phyloP scores from a whole-genome alignment of 805 yeast species.

The Sugiyamaella americana region DNA sequence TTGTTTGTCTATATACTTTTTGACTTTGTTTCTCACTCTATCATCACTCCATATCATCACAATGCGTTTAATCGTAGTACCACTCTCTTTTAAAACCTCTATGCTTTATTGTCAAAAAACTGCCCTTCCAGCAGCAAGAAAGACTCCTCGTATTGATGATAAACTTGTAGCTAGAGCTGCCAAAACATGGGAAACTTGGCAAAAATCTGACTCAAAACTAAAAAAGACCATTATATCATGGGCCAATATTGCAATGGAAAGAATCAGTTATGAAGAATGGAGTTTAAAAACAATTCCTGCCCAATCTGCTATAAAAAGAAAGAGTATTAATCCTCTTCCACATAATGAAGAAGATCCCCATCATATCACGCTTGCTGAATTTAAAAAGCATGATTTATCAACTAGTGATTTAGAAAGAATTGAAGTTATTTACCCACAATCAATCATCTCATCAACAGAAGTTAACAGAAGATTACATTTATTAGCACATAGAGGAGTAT shows the following conservation, averaged over 20 bases:
- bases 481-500: constrained; percentile 41
- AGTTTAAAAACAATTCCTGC: constrained; percentile 74
- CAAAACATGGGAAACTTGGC: constrained; percentile 58
- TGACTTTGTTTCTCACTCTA: too few species aligned
- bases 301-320: constrained; percentile 47
- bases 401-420: constrained; percentile 26
- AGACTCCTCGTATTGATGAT: constrained; percentile 36
- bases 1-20: too few species aligned
- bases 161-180: constrained; percentile 44
- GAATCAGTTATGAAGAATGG: constrained; percentile 75
- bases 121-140: constrained; percentile 30
- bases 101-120: constrained; percentile 66
- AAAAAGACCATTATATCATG: constrained; percentile 54
- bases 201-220: constrained; percentile 46
- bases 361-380: constrained; percentile 17
- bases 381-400: constrained; percentile 16
- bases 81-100: constrained; percentile 56
- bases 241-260: constrained; percentile 48
- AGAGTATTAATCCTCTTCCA: constrained; percentile 16
- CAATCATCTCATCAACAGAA: constrained; percentile 28
- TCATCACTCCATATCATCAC: too few species aligned
- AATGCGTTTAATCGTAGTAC: constrained; percentile 63
- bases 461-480: constrained; percentile 37
- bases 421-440: constrained; percentile 44
- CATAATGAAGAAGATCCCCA: constrained; percentile 12